phyloP scores from a whole-genome alignment of 2,329 filamentous ascomycete species.

The Cladosporium sp. region DNA sequence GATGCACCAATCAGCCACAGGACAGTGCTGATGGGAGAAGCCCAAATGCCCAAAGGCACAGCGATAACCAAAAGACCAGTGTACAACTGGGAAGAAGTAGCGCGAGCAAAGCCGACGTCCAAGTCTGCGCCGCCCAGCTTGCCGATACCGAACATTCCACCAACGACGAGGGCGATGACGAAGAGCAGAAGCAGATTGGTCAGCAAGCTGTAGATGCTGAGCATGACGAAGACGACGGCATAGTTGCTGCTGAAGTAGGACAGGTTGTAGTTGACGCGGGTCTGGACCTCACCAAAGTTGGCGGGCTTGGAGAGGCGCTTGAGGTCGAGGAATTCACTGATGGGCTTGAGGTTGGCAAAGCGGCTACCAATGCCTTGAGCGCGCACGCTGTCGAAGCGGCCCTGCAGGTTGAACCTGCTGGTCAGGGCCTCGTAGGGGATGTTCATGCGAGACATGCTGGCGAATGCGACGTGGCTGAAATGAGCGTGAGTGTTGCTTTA shows the following conservation, averaged over 20 bases:
- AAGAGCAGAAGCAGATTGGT: conserved; percentile 84
- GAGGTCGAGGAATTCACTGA: conserved; percentile 92
- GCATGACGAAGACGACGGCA: conserved; percentile 85
- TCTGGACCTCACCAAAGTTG: conserved; percentile 86
- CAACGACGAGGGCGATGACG: conserved; percentile 81
- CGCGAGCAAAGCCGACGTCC: conserved; percentile 74
- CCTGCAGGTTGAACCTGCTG: conserved; percentile 78
- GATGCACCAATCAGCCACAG: conserved; percentile 96
- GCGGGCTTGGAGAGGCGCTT: conserved; percentile 92
- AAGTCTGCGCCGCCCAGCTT: conserved; percentile 86
- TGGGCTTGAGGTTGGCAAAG: conserved; percentile 85
- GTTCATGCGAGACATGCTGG: conserved; percentile 60
- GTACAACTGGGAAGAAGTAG: conserved; percentile 90
- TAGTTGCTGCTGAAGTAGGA: conserved; percentile 99
- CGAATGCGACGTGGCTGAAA: background rate
- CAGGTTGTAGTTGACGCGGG: conserved; percentile 93
- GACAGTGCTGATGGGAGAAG: conserved; percentile 76
- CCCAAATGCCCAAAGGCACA: conserved; percentile 77
- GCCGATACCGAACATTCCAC: conserved; percentile 85
- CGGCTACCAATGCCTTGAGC: conserved; percentile 72
- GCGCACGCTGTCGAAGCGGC: conserved; percentile 79
- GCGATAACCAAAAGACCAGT: conserved; percentile 78
- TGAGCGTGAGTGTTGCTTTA: conserved; percentile 6
- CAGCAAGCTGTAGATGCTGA: conserved; percentile 90
- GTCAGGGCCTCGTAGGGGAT: conserved; percentile 89